Evolutionary conservation across 306 rosid genomes (phyloP), one percentile per base, ranked within the genome.

Genomic region (Astragalus membranaceus): DNA sequence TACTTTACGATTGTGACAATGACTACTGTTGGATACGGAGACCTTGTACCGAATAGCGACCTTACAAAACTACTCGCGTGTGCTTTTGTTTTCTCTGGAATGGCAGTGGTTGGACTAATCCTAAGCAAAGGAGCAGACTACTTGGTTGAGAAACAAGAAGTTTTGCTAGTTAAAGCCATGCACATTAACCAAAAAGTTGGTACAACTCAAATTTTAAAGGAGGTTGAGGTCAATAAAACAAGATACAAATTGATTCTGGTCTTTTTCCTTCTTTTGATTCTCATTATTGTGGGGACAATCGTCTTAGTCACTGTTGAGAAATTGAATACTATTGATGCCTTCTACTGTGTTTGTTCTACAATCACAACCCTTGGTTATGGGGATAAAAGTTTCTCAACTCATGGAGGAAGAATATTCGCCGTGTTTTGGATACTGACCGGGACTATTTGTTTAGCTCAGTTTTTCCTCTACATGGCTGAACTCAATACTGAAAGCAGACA

Each of bases 331-430:
- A 8, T 83, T 3, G 82, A 79, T 56, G 84, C 87, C 10, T 73
- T 83, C 7, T 79, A 83, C 60, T 83, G 87, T 33, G 87, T 83
- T 69, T 83, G 87, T 69, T 79, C 82, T 16, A 83, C 87, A 29
- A 5, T 83, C 13, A 83, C 87, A 43, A 83, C 84, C 3, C 75
- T 83, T 13, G 87, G 87, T 56, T 83, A 79, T 73, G 99, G 97
- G 39, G 97, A 94, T 76, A 68, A 81, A 78, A 94, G 92, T 82
- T 94, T 91, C 84, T 85, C 92, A 13, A 94, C 92, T 50, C 63
- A 66, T 76, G 70, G 78, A 43, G 95, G 97, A 13, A 92, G 99
- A 14, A 23, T 83, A 14, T 94, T 91, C 64, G 97, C 97, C 3
- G 77, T 90, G 41, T 83, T 90, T 76, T 90, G 96, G 97, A 88